Percentiles rank a stretch among this genome's conserved stretches.
Conservation (phyloP, 768 basidiomycete species). For the Mycena metata region DNA sequence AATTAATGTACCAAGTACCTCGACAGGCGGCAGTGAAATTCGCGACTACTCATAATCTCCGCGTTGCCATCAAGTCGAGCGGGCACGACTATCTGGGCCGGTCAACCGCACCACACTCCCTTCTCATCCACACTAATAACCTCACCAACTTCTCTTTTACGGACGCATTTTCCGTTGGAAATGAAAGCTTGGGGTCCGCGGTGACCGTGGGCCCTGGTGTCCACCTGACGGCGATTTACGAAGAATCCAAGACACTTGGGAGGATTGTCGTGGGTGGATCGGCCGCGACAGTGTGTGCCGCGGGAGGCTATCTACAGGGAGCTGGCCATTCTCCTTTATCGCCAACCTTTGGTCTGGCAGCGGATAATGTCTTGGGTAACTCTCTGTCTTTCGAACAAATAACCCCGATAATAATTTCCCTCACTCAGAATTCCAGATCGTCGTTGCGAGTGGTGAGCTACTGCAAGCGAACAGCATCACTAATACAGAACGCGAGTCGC, state of each 20-base stretch:
- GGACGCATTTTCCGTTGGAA: constrained; percentile 31
- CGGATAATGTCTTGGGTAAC: no score
- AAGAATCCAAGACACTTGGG: constrained; percentile 38
- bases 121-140: constrained; percentile 49
- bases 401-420: not conserved
- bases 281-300: constrained; percentile 40
- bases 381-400: no score
- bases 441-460: constrained; percentile 47
- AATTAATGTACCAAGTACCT: not conserved
- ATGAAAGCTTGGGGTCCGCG: constrained; percentile 41
- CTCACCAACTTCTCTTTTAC: constrained; percentile 45
- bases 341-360: no score
- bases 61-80: constrained; percentile 47
- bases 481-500: constrained; percentile 42
- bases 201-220: constrained; percentile 48
- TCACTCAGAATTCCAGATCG: constrained; percentile 45
- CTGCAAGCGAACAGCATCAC: constrained; percentile 43
- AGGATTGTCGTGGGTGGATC: constrained; percentile 45
- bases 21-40: constrained; percentile 48
- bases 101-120: constrained; percentile 49
- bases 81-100: constrained; percentile 54
- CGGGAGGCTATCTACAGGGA: constrained; percentile 43
- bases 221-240: constrained; percentile 39
- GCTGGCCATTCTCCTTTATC: no score
- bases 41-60: constrained; percentile 45